Conservation (phyloP, 106 monocot species). For the Hemerocallis citrina region DNA sequence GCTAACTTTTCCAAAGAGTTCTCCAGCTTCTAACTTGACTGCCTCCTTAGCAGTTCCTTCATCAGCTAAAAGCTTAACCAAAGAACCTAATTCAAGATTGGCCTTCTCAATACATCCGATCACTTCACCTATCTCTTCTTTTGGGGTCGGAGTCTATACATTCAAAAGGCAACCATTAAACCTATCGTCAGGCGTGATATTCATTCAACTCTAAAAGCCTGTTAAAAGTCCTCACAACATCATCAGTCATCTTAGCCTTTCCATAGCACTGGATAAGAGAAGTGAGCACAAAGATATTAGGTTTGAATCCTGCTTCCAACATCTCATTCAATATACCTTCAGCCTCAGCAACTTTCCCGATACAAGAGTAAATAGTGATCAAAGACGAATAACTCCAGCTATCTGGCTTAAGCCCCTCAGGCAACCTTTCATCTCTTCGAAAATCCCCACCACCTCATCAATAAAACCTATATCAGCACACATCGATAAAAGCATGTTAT, state of each 20-base stretch:
- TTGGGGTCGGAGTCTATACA: slow-evolving; percentile 54
- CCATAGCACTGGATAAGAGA: slow-evolving; percentile 91
- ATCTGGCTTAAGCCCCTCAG: slow-evolving; percentile 44
- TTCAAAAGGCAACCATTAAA: slow-evolving; percentile 82
- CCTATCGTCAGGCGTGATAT: slow-evolving; percentile 62
- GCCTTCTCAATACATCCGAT: slow-evolving; percentile 48
- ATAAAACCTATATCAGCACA: slow-evolving; percentile 77
- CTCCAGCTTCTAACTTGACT: slow-evolving; percentile 31
- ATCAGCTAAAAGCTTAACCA: slow-evolving; percentile 50
- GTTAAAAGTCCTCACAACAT: slow-evolving; percentile 43
- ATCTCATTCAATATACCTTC: slow-evolving; percentile 67
- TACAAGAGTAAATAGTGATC: slow-evolving; percentile 79
- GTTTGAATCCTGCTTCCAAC: slow-evolving; percentile 61
- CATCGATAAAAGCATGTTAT: slow-evolving; percentile 81
- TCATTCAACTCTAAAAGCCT: slow-evolving; percentile 44
- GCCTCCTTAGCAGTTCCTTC: slow-evolving; percentile 14
- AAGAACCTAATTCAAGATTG: slow-evolving; percentile 40
- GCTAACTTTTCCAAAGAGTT: slow-evolving; percentile 32
- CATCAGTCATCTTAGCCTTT: slow-evolving; percentile 40
- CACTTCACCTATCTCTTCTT: slow-evolving; percentile 49
- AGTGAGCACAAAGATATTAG: slow-evolving; percentile 77
- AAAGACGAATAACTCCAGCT: slow-evolving; percentile 78
- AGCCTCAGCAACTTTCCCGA: slow-evolving; percentile 56
- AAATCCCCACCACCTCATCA: slow-evolving; percentile 53
- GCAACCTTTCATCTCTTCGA: slow-evolving; percentile 64